Conservation (phyloP, 1,139 yeast species). For the Yamadazyma pseudoaaseri region DNA sequence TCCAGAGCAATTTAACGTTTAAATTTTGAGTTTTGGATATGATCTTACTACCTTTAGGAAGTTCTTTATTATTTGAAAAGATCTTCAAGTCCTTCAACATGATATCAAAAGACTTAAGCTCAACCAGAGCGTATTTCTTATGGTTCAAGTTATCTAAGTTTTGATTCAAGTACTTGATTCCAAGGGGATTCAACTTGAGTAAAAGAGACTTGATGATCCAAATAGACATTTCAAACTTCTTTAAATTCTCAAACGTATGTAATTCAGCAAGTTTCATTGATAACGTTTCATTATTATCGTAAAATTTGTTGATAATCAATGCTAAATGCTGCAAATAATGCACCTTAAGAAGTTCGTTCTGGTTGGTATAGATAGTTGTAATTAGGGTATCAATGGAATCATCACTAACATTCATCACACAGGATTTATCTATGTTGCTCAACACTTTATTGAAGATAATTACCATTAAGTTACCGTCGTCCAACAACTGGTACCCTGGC, state of each 20-base stretch:
- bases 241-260: conserved; percentile 5
- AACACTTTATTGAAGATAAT: conserved; percentile 50
- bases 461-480: conserved; percentile 38
- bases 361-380: conserved; percentile 7
- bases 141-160: conserved; percentile 42
- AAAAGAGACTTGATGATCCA: conserved; percentile 77
- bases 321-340: conserved; percentile 62
- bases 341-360: conserved; percentile 37
- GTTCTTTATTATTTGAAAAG: conserved; percentile 39
- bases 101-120: conserved; percentile 60
- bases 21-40: conserved; percentile 55
- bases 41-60: conserved; percentile 23
- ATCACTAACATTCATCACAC: conserved; percentile 10
- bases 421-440: conserved; percentile 47
- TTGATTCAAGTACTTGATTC: conserved; percentile 36
- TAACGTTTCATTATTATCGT: conserved; percentile 11
- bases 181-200: conserved; percentile 52
- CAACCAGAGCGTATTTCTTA: conserved; percentile 25
- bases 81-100: conserved; percentile 65
- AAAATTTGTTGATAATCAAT: conserved; percentile 53
- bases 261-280: conserved; percentile 2
- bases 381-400: conserved; percentile 12
- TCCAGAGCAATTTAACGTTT: conserved; percentile 65
- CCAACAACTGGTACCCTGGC: conserved; percentile 21
- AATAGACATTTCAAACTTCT: conserved; percentile 49